These are phyloP conservation scores for Penicillium sp. DNA, from an alignment of 2,329 filamentous ascomycete species.

Conservation along the genomic window DNA sequence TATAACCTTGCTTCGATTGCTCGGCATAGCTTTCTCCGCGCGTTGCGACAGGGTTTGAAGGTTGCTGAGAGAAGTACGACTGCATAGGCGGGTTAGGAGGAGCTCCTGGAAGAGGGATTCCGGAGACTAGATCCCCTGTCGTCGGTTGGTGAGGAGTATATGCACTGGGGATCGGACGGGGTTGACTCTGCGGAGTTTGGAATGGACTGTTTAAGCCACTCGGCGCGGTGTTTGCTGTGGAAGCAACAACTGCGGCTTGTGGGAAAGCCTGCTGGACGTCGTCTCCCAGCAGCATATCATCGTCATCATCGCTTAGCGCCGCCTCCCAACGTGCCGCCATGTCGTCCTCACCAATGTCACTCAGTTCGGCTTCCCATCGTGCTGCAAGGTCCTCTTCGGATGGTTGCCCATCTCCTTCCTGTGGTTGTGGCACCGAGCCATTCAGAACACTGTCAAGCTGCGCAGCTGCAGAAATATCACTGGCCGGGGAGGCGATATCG, in stretches of 20 bases:
- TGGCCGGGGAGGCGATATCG: conserved; percentile 31
- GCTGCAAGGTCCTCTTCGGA: conserved; percentile 70
- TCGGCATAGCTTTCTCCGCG: conserved; percentile 84
- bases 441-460: conserved; percentile 30
- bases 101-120: conserved; percentile 31
- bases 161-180: conserved; percentile 39
- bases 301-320: conserved; percentile 62
- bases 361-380: conserved; percentile 83
- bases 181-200: conserved; percentile 29
- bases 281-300: conserved; percentile 81
- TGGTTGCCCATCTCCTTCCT: conserved; percentile 23
- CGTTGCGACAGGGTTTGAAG: conserved; percentile 36
- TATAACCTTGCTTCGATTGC: conserved; percentile 88
- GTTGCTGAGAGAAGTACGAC: conserved; percentile 33
- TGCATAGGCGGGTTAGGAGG: conserved; percentile 22
- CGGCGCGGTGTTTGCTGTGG: conserved; percentile 13
- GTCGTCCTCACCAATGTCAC: conserved; percentile 63
- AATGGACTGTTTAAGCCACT: conserved; percentile 32
- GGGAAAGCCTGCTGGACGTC: conserved; percentile 36
- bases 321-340: conserved; percentile 69
- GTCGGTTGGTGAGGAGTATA: conserved; percentile 58
- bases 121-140: conserved; percentile 51
- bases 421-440: conserved; percentile 19
- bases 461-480: conserved; percentile 35
- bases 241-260: conserved; percentile 30